phyloP scores from a whole-genome alignment of 441 rosid genomes.

The Raphanus hybrid region DNA sequence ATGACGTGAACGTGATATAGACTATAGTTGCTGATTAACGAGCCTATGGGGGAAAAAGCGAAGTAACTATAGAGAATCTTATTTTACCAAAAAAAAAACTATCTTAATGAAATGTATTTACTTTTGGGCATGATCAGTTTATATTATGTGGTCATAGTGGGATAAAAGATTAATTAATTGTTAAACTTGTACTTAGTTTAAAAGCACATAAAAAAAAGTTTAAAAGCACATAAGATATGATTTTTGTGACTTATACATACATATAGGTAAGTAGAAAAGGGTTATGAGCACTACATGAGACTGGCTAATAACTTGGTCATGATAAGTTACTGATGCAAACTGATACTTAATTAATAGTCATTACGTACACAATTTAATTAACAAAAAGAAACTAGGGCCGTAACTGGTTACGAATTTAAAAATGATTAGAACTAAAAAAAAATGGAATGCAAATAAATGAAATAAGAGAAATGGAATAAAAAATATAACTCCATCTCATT shows the following conservation, averaged over 20 bases:
- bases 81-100: too few species aligned
- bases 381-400: neutral
- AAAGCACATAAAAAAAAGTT: neutral
- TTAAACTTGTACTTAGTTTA: neutral
- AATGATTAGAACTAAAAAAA: too few species aligned
- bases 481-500: too few species aligned
- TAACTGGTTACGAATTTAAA: too few species aligned
- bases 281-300: neutral
- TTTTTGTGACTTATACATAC: too few species aligned
- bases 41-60: conserved; percentile 3
- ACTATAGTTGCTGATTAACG: neutral
- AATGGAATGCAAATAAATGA: too few species aligned
- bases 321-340: conserved; percentile 15
- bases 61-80: neutral
- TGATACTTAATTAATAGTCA: neutral
- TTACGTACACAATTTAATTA: neutral
- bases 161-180: neutral
- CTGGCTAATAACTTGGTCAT: conserved; percentile 1
- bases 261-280: too few species aligned
- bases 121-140: conserved; percentile 1
- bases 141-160: neutral
- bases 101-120: neutral
- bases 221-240: neutral
- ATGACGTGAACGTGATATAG: neutral
- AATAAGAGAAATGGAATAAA: too few species aligned